Evolutionary conservation across 352 stramenopile species (phyloP), one percentile per base, ranked within the genome.

Genomic region (Pythium periplocum): DNA sequence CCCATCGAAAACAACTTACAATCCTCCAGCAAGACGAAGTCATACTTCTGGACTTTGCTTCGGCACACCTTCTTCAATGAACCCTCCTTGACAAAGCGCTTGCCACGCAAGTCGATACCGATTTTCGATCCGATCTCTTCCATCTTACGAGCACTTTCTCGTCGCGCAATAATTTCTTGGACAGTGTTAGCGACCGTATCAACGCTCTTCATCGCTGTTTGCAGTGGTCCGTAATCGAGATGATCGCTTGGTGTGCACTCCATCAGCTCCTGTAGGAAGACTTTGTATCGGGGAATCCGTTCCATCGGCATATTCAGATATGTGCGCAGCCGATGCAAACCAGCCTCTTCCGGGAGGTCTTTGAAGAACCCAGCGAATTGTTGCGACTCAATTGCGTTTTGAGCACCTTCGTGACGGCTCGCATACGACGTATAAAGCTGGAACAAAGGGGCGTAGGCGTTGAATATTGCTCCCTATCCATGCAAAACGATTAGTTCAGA

Each of bases 261-360:
- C 2, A 92, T 53, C n/a, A 95, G 61, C 47, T 93, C 81, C 36
- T 92, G 66, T 40, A 95, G 64, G 35, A 92, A 78, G 55, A 93
- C 73, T 45, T 89, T 90, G 57, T 95, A 95, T 31, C 80, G 75
- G 6, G 83, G 84, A 45, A 95, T 95, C 3, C 83, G 70, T 54
- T 93, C 80, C 65, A 95, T 89, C 4, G 84, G 84, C 80, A 93
- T 92, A 45, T 92, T 93, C n/a, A 95, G 57, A 43, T 90, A 92
- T 26, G 71, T 82, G 11, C 75, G 65, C 31, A 94, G 58, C 2
- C 76, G 70, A 32, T 87, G 82, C 3, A 78, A 57, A 40, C 79
- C 80, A 1, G 75, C 73, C 8, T 90, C 79, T 9, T 71, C 61
- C 1, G 83, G 82, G 41, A 94, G 69, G 41, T 91, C 78, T n/a